Percentiles rank a stretch among this genome's conserved stretches.
These are phyloP conservation scores for Lactarius hatsudake DNA, from an alignment of 768 basidiomycete species.

Conservation along the genomic window DNA sequence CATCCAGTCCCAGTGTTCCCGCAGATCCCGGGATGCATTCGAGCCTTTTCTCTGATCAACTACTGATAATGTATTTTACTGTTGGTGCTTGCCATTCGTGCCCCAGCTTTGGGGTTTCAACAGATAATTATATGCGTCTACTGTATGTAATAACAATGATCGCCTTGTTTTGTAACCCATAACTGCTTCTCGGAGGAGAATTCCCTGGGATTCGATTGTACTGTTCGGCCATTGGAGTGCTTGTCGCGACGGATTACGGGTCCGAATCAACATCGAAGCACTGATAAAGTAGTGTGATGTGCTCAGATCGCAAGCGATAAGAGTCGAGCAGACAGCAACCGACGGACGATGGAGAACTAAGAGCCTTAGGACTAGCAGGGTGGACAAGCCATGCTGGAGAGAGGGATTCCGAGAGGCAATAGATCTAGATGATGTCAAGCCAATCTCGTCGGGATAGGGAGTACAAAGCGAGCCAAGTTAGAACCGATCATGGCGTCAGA, in stretches of 20 bases:
- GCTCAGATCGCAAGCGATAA: not conserved
- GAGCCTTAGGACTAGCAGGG: not conserved
- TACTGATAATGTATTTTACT: not conserved
- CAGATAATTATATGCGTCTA: not conserved
- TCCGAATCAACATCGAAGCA: not conserved
- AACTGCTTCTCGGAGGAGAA: no score
- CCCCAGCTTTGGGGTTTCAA: not conserved
- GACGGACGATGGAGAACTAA: not conserved
- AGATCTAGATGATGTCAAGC: not conserved
- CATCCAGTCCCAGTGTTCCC: not conserved
- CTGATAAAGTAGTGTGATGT: not conserved
- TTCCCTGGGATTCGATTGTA: not conserved
- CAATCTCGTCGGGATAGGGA: not conserved
- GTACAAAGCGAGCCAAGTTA: not conserved
- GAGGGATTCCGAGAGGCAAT: not conserved
- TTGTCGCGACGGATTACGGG: not conserved
- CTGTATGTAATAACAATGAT: slow-evolving; percentile 3
- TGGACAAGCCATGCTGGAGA: not conserved
- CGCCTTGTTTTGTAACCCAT: not conserved
- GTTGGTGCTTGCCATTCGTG: not conserved
- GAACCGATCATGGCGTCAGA: not conserved
- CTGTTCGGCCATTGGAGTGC: not conserved
- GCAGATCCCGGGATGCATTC: not conserved
- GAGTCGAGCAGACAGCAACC: not conserved
- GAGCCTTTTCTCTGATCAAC: not conserved